phyloP scores from a whole-genome alignment of 768 basidiomycete species.

The Leucocoprinus sp. region DNA sequence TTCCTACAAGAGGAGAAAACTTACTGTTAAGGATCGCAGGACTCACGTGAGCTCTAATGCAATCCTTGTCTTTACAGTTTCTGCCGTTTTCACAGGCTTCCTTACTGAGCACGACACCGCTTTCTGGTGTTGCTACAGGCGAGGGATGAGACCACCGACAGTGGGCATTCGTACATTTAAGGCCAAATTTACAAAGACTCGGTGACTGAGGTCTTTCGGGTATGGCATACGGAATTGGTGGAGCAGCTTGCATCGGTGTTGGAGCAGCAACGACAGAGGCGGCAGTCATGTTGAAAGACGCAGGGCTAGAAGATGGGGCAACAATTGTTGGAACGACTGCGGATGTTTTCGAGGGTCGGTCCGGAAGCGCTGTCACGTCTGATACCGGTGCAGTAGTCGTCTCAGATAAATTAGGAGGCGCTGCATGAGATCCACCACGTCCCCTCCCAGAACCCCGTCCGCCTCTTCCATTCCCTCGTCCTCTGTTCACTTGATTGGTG shows the following conservation, averaged over 20 bases:
- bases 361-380: background rate
- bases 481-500: slow-evolving; percentile 26
- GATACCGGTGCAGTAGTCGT: slow-evolving; percentile 17
- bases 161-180: slow-evolving; percentile 83
- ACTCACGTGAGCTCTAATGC: slow-evolving; percentile 85
- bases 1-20: slow-evolving; percentile 13
- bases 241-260: slow-evolving; percentile 22
- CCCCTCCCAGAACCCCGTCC: slow-evolving; percentile 41
- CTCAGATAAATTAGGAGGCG: slow-evolving; percentile 9
- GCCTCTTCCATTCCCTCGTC: slow-evolving; percentile 29
- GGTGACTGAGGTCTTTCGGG: slow-evolving; percentile 83
- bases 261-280: slow-evolving; percentile 23
- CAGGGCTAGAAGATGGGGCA: slow-evolving; percentile 18
- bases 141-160: slow-evolving; percentile 94
- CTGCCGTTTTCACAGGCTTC: slow-evolving; percentile 88
- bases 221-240: slow-evolving; percentile 41
- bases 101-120: slow-evolving; percentile 89
- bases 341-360: slow-evolving; percentile 10
- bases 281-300: slow-evolving; percentile 16
- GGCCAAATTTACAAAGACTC: slow-evolving; percentile 87
- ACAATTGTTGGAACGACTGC: slow-evolving; percentile 12
- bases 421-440: slow-evolving; percentile 35
- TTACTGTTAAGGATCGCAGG: slow-evolving; percentile 69
- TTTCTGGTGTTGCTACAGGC: slow-evolving; percentile 93
- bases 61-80: slow-evolving; percentile 90